phyloP scores from a whole-genome alignment of 1,284 basidiomycete genomes.

The Cryptococcus sp. region DNA sequence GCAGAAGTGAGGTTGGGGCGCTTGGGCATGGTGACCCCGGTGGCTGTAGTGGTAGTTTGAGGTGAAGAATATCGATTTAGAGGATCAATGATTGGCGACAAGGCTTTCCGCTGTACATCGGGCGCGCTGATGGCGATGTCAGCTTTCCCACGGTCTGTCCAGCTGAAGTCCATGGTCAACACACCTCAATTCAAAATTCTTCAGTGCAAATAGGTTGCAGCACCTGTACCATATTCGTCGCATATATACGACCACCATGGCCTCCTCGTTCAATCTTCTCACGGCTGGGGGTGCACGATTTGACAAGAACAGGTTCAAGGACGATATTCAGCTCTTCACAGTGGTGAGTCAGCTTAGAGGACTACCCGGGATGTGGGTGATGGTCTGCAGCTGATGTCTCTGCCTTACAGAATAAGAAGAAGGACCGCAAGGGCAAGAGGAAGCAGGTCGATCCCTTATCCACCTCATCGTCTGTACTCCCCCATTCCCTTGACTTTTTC shows the following conservation, averaged over 20 bases:
- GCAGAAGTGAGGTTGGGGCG: background rate
- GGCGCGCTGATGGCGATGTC: background rate
- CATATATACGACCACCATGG: slow-evolving; percentile 20
- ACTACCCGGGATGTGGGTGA: slow-evolving; percentile 1
- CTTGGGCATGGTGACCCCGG: background rate
- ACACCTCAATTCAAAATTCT: background rate
- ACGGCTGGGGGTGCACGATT: slow-evolving; percentile 73
- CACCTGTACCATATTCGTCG: background rate
- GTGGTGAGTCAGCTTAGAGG: slow-evolving; percentile 7
- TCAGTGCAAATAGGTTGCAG: background rate
- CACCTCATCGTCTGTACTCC: slow-evolving; percentile 53
- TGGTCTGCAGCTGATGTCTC: background rate
- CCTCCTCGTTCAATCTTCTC: slow-evolving; percentile 66
- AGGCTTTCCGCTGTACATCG: background rate
- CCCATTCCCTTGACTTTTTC: slow-evolving; percentile 81
- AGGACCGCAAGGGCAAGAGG: slow-evolving; percentile 48
- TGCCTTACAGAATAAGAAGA: slow-evolving; percentile 26
- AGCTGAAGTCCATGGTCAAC: background rate
- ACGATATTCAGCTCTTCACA: slow-evolving; percentile 67
- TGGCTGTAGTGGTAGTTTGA: background rate
- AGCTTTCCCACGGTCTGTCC: background rate
- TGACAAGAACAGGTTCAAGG: slow-evolving; percentile 70
- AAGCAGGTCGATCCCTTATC: slow-evolving; percentile 14
- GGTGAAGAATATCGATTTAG: background rate
- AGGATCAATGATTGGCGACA: background rate